Base-by-base conservation (phyloP, 2,329 filamentous ascomycete species). In the Teratosphaeria destructans region DNA sequence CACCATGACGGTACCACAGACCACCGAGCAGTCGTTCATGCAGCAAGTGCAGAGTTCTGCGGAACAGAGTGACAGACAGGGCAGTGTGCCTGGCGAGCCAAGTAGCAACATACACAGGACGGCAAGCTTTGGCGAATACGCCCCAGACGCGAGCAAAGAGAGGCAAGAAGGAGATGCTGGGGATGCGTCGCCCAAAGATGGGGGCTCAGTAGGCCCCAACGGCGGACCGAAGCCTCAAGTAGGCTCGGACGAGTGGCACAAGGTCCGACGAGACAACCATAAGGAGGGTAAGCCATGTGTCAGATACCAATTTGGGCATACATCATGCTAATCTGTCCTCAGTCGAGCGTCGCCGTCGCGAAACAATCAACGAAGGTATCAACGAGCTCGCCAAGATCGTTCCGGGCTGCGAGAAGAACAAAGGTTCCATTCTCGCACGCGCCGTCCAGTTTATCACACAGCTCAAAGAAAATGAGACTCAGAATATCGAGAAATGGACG, bases 311-410 rank as follows among this genome's bases (percentile, higher is more conserved):
- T 7, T 6, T 32, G 34, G 16, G 39, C 35, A 19, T 43, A 26
- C 23, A 7, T 26, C 29, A 29, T 52, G 56, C 37, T 32, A 49
- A 59, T 34, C 8, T 6, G 12, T 19, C 43, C 8, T 3, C 62
- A 97, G 94, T 99, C 63, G 94, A 99, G 77, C 90, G 94, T 62
- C 90, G 94, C 61, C 90, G 94, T 53, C 89, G 94, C 64, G 94
- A 99, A 76, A 96, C 94, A 0, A 99, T 99, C 73, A 99, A 99
- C 66, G 94, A 99, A 76, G 94, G 94, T 56, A 99, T 99, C 68
- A 97, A 96, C 71, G 94, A 97, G 75, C 84, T 99, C 34, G 90
- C 93, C 66, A 97, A 96, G 78, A 95, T 99, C 65, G 94, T 99
- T 0, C 94, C 94, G 0, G 91, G 91, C 14, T 96, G 93, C 70